A percentile compares a stretch with the other conserved stretches of the same genome.
phyloP scores from a whole-genome alignment of 768 basidiomycete species.

The Russula emetica region DNA sequence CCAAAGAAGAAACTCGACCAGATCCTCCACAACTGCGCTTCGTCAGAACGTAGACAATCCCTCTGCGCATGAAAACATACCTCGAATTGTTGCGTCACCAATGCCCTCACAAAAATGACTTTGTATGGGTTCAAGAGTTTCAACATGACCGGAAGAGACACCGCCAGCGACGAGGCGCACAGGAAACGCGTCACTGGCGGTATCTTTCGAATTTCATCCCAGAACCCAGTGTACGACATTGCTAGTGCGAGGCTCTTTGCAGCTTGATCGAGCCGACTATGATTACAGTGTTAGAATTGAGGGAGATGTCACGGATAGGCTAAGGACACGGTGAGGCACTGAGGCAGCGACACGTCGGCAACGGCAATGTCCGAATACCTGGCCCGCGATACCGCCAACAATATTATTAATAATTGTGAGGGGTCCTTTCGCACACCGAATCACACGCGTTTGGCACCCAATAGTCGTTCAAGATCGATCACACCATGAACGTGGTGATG shows the following conservation, averaged over 20 bases:
- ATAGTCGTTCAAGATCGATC: no score
- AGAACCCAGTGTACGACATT: slow-evolving; percentile 31
- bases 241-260: neutral
- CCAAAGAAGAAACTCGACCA: slow-evolving; percentile 74
- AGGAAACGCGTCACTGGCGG: slow-evolving; percentile 78
- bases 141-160: slow-evolving; percentile 56
- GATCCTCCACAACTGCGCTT: slow-evolving; percentile 61
- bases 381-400: no score
- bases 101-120: slow-evolving; percentile 48
- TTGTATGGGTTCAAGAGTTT: slow-evolving; percentile 50
- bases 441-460: no score
- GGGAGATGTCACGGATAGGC: neutral
- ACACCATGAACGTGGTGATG: no score
- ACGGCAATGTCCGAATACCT: no score
- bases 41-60: neutral
- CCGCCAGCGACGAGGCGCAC: slow-evolving; percentile 52
- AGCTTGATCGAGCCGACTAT: neutral
- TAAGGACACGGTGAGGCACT: neutral
- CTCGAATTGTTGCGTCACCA: slow-evolving; percentile 49
- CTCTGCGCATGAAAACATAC: slow-evolving; percentile 37
- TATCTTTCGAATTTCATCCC: slow-evolving; percentile 66
- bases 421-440: no score
- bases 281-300: neutral
- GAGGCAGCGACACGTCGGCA: neutral
- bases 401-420: no score